Base-by-base conservation (phyloP, 306 rosid genomes). In the Acacia crassicarpa region DNA sequence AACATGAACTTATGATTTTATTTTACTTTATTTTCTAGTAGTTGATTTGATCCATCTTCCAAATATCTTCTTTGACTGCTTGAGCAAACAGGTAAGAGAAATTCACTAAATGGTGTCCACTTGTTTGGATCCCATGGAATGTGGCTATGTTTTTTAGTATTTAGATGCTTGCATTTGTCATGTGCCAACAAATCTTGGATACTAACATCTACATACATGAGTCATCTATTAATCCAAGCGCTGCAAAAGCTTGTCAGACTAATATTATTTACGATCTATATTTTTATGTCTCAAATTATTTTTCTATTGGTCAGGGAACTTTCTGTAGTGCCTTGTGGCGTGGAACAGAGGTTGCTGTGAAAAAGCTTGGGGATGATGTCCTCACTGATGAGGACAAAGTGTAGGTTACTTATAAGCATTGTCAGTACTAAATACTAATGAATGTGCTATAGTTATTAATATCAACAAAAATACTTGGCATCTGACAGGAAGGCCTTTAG, bases 341-440 rank as follows among this genome's bases (percentile, higher is more conserved):
- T 27, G 99, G 99, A 78, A 95, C 90, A 83, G 84, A 91, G 87
- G 98, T 95, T 74, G 99, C 99, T 19, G 97, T 95, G 27, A 95
- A 95, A 81, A 89, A 71, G 86, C 97, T 95, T 25, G 90, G 80
- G 69, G 97, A 95, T 74, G 93, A 92, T 72, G 88, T 95, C 67
- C 61, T 87, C 75, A 62, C 54, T 67, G 87, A 93, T 14, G 94
- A 93, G 79, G 95, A 90, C 76, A 93, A 91, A 95, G 99, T 95
- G 99, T 95, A 78, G 76, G 94, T 90, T 87, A 40, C 81, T 79
- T 19, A 43, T 32, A 46, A 82, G 69, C 83, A 62, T 43, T 45
- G 40, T 30, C 20, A 59, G 77, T 15, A 33, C 40, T 75, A 59
- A 59, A 77, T 15, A 33, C 40, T 75, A 59, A 72, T 15, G 2